Base-by-base conservation (phyloP, 1,284 basidiomycete species). In the Leucoagaricus sp. region DNA sequence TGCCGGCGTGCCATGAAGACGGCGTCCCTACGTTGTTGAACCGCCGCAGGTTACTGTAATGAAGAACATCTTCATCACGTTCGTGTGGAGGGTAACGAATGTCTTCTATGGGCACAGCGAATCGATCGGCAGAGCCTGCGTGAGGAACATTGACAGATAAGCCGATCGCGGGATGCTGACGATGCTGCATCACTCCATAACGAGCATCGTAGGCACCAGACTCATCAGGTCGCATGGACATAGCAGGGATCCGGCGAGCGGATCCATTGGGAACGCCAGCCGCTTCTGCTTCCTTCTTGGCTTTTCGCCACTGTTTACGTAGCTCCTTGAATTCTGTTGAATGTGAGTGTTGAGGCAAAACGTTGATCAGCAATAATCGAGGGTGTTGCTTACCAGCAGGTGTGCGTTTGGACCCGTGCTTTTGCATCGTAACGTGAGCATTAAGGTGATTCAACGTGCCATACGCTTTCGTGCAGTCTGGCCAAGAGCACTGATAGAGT, bases 261-360 rank as follows among this genome's bases (percentile, higher is more conserved):
- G 55, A 49, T 34, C 52, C 53, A 54, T 70, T 60, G 9, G 65
- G 57, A 40, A 60, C 63, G 29, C 63, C 61, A 25, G 64, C 60
- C 15, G 61, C 62, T 59, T 80, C 80, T 15, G 75, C 70, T 63
- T 93, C 91, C 73, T 95, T 93, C 79, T 96, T 98, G 65, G 87
- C 85, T 75, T 93, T 93, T 53, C 94, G 86, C 94, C 95, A 97
- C 64, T 92, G 90, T 71, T 96, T 97, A 61, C 96, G 86, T 69
- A 97, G 87, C 67, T 98, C 96, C 71, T 97, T 98, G 80, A 98
- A 98, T 77, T 98, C 96, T 96, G 44, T 51, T 8, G 49, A 23
- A 26, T 17, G n/a, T 10, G 51, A 29, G n/a, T 23, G 25, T 17
- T 34, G 40, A 48, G 50, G 53, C 46, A 38, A 58, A 41, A 57